Evolutionary conservation across 2,329 filamentous ascomycete genomes (phyloP).

Genomic region (Penicillium sp.): DNA sequence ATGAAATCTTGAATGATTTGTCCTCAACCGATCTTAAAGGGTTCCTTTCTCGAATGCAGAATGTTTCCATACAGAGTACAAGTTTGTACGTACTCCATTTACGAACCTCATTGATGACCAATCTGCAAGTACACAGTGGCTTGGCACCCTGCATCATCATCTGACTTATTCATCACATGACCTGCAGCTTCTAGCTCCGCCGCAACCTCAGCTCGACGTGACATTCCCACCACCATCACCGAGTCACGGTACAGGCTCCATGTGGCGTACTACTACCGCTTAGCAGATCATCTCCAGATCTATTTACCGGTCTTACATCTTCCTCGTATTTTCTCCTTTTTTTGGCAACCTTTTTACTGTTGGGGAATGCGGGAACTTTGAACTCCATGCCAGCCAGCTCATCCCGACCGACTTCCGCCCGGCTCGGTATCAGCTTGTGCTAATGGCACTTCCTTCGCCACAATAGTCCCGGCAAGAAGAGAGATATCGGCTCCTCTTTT

Average conservation of each 20-base stretch:
- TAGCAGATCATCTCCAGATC: neutral
- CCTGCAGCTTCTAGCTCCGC: neutral
- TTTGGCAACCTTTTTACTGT: neutral
- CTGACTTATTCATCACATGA: neutral
- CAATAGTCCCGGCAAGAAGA: neutral
- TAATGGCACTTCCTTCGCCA: neutral
- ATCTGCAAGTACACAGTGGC: neutral
- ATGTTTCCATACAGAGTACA: neutral
- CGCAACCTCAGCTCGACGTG: slow-evolving; percentile 20
- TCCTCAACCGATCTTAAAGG: neutral
- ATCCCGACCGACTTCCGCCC: slow-evolving; percentile 14
- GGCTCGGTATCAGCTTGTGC: slow-evolving; percentile 5
- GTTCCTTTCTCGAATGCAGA: neutral
- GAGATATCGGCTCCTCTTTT: neutral
- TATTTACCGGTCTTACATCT: neutral
- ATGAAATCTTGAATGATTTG: neutral
- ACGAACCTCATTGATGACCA: neutral
- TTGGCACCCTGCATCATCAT: neutral
- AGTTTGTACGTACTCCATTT: too few relatives aligned
- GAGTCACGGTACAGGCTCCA: slow-evolving; percentile 3
- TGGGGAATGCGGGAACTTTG: neutral
- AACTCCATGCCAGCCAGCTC: slow-evolving; percentile 11
- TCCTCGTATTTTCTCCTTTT: neutral
- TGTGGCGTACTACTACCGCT: slow-evolving; percentile 2
- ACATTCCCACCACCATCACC: slow-evolving; percentile 19